phyloP scores from a whole-genome alignment of 176 grass and related monocot species.

The Bothriochloa decipiens region DNA sequence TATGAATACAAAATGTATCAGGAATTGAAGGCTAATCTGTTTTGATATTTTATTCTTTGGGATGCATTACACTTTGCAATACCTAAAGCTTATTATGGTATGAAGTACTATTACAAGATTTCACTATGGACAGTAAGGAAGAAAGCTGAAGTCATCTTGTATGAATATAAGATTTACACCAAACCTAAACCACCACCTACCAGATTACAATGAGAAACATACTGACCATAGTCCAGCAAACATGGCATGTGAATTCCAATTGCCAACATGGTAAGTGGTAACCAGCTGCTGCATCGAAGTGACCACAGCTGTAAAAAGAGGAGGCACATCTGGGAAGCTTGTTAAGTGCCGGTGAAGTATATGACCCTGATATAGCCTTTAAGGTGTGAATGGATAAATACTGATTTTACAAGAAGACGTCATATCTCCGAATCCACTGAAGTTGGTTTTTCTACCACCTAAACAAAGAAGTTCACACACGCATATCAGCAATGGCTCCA shows the following conservation, averaged over 20 bases:
- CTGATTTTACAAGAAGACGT: slow-evolving; percentile 31
- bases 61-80: slow-evolving; percentile 43
- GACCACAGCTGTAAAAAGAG: background rate
- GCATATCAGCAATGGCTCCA: background rate
- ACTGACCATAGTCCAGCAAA: slow-evolving; percentile 14
- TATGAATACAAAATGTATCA: slow-evolving; percentile 13
- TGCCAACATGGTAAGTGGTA: slow-evolving; percentile 20
- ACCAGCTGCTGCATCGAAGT: background rate
- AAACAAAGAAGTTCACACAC: slow-evolving; percentile 28
- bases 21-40: slow-evolving; percentile 18
- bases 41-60: slow-evolving; percentile 41
- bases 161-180: slow-evolving; percentile 48
- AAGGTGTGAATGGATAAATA: slow-evolving; percentile 19
- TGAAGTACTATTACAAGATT: slow-evolving; percentile 38
- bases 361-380: background rate
- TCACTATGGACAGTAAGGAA: slow-evolving; percentile 51
- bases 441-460: slow-evolving; percentile 63
- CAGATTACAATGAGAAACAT: slow-evolving; percentile 37
- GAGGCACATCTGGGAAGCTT: background rate
- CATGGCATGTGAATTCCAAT: slow-evolving; percentile 25
- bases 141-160: slow-evolving; percentile 33
- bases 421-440: slow-evolving; percentile 59
- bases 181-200: slow-evolving; percentile 16
- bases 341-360: background rate
- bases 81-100: background rate